Evolutionary conservation across 2,329 filamentous ascomycete species (phyloP).

Genomic region (Madurella fahalii): DNA sequence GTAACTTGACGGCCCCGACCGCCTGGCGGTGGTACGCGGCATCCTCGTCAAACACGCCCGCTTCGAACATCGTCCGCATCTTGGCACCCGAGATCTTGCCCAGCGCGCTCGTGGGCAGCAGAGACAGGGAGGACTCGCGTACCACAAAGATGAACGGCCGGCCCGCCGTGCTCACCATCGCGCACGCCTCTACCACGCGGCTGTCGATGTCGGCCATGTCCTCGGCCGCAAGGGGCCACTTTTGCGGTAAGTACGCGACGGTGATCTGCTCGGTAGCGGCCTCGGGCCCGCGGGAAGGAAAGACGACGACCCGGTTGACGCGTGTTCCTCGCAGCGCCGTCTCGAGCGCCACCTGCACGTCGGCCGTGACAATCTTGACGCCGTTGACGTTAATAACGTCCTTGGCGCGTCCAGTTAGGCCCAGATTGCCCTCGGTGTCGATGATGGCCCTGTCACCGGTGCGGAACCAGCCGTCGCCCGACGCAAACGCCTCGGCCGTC

Average conservation of each 20-base stretch:
- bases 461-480: conserved; percentile 42
- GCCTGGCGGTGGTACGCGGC: not conserved
- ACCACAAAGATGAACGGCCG: conserved; percentile 5
- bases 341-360: conserved; percentile 39
- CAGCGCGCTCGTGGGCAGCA: conserved; percentile 34
- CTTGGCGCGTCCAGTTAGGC: conserved; percentile 37
- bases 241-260: not conserved
- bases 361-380: conserved; percentile 37
- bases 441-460: conserved; percentile 38
- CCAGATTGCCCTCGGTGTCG: conserved; percentile 34
- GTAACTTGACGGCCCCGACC: not conserved
- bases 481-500: conserved; percentile 53
- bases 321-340: conserved; percentile 26
- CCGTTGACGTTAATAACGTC: conserved; percentile 47
- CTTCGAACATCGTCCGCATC: conserved; percentile 33
- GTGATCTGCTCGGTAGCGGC: conserved; percentile 10
- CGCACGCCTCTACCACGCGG: not conserved
- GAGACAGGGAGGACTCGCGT: not conserved
- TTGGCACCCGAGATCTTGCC: conserved; percentile 41
- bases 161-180: not conserved
- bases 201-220: conserved; percentile 4
- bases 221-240: not conserved
- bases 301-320: conserved; percentile 10
- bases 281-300: not conserved
- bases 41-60: conserved; percentile 26